Base-by-base conservation (phyloP, 495 filamentous ascomycete species). In the Aspergillus bridgeri region DNA sequence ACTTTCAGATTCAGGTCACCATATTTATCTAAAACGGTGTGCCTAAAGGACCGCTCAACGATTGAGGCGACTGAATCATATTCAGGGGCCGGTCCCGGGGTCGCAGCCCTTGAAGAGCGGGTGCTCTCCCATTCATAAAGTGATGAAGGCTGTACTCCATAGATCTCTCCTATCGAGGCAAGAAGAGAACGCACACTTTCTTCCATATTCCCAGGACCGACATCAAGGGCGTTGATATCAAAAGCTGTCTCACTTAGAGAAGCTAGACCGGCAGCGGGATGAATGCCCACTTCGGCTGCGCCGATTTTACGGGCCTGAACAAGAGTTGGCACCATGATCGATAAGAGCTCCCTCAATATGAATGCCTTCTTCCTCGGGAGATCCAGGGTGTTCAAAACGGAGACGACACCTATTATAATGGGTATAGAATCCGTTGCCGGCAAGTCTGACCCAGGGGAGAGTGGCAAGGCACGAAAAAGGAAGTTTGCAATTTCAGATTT, bases 241-340 rank as follows among this genome's bases (percentile, higher is more conserved):
- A 78, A 79, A 2, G 76, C 66, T 5, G 75, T 71, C 53, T 80
- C 77, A 52, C 71, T 79, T 21, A 92, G 71, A 59, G 86, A 85
- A 13, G 86, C 83, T 43, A 95, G 71, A 1, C 89, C 91, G 21
- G 94, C 91, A 23, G 91, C 92, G 47, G 95, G 95, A 71, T 98
- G 94, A 46, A 98, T 88, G 5, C 95, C 94, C 56, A 93, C 87
- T 62, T 97, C 94, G 19, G 95, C 94, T 53, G 94, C 95, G 29
- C 92, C 91, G 54, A 91, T 81, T 54, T 95, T 96, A 42, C 94
- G 81, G 17, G 95, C 95, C 69, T 96, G 89, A n/a, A 96, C 87
- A 25, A 98, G 76, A 1, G 87, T 90, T 54, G 88, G 88, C 53
- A 94, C 88, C 56, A 96, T 77, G 27, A 89, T 83, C n/a, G 83